These are phyloP conservation scores for Coemansia aciculifera DNA, from an alignment of 192 early-diverging fungal genomes.

Conservation along the genomic window DNA sequence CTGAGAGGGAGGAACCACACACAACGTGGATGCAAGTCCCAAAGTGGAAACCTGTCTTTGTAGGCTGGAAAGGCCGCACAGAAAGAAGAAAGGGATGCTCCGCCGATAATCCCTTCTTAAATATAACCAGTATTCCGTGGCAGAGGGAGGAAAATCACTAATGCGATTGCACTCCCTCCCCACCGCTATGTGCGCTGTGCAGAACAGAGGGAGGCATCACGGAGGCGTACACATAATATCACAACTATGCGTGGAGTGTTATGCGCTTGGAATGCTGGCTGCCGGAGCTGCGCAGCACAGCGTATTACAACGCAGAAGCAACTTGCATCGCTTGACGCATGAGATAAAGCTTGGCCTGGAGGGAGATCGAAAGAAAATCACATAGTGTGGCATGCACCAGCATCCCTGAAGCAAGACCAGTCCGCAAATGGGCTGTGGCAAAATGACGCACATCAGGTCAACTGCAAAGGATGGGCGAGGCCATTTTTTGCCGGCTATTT, in stretches of 20 bases:
- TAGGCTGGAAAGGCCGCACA: slow-evolving; percentile 1
- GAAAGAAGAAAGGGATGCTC: neutral
- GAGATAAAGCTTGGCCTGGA: neutral
- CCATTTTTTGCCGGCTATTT: neutral
- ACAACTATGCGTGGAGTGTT: neutral
- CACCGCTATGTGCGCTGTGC: neutral
- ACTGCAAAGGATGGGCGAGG: neutral
- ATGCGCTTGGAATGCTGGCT: neutral
- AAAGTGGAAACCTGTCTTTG: slow-evolving; percentile 8
- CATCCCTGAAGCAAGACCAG: neutral
- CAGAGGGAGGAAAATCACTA: neutral
- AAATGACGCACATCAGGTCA: too few relatives aligned
- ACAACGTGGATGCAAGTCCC: slow-evolving; percentile 7
- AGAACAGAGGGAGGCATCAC: neutral
- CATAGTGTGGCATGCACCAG: neutral
- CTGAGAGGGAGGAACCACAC: neutral
- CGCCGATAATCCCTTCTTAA: slow-evolving; percentile 10
- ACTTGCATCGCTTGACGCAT: neutral
- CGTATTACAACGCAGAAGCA: neutral
- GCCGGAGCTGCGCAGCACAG: neutral
- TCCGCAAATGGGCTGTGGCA: too few relatives aligned
- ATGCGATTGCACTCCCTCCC: neutral
- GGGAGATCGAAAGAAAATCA: neutral
- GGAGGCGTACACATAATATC: neutral
- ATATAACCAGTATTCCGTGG: slow-evolving; percentile 1